phyloP scores from a whole-genome alignment of 257 asterid genomes.

The Rhazya stricta region DNA sequence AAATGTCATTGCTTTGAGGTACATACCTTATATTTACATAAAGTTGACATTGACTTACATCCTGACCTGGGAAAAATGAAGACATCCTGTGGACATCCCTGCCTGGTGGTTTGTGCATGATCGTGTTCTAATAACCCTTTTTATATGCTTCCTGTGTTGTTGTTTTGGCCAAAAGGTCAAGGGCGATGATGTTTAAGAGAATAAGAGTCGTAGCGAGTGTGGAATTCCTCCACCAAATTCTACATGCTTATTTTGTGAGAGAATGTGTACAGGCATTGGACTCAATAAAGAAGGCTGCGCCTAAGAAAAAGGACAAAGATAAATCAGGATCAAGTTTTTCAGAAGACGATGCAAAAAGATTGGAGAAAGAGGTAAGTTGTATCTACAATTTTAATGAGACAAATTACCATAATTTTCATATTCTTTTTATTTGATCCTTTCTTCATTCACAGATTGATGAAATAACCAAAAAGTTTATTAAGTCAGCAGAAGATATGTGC shows the following conservation, averaged over 20 bases:
- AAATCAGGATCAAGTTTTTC: constrained; percentile 55
- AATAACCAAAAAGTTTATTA: constrained; percentile 75
- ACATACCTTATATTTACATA: too few relatives aligned
- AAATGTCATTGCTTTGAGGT: neutral
- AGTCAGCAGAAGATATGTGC: constrained; percentile 94
- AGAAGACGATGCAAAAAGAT: constrained; percentile 75
- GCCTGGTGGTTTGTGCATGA: neutral
- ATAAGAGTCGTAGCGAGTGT: neutral
- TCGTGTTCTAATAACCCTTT: neutral
- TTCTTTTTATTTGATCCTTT: constrained; percentile 12
- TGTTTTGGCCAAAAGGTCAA: neutral
- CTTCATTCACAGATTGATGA: constrained; percentile 61
- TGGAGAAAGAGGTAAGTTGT: constrained; percentile 82
- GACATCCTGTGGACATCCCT: neutral
- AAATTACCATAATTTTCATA: neutral
- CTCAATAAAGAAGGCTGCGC: constrained; percentile 61
- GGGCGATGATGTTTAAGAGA: neutral
- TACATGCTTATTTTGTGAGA: neutral
- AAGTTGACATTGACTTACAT: neutral
- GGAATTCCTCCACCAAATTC: constrained; percentile 3
- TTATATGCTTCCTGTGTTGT: neutral
- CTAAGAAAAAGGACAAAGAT: constrained; percentile 74
- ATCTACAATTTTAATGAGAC: neutral
- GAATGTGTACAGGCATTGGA: constrained; percentile 59
- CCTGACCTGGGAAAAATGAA: too few relatives aligned